Base-by-base conservation (phyloP, 2,329 filamentous ascomycete genomes). In the Purpureocillium takamizusanense region DNA sequence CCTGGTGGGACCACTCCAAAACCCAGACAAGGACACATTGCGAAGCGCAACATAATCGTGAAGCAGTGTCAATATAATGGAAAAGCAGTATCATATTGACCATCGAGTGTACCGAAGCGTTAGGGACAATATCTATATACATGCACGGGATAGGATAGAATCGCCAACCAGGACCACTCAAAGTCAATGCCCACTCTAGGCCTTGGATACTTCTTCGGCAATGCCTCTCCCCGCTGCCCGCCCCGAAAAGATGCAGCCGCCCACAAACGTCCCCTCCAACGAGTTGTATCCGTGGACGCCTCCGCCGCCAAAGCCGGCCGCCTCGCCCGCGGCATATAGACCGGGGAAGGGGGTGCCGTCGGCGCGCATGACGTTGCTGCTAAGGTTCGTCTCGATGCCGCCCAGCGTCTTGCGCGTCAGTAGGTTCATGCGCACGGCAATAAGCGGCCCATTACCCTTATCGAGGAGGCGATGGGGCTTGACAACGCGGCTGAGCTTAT, bases 211-310 rank as follows among this genome's bases (percentile, higher is more conserved):
- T 45, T 76, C 71, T 4, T 69, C 65, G 0, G 67, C 72, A 47
- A 80, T 70, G 1, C 67, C 73, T 9, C 67, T 59, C 0, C 76
- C 76, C 0, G 75, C 76, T 1, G 69, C 69, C 5, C 74, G 57
- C 0, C 76, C 76, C 0, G 75, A 78, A 47, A 80, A 80, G 46
- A 80, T 78, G 42, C 76, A 80, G 1, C 76, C 76, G 12, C 76
- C 76, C 4, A 80, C 47, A 49, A 80, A 80, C 0, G 76, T 79
- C 1, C 76, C 76, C 53, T 80, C 76, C 28, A 80, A 67, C 2
- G 76, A 72, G 46, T 64, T 76, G 47, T 80, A 79, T 0, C 76
- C 76, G 46, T 80, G 76, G 1, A 79, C 71, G 13, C 76, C 76
- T 2, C 76, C 76, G 2, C 76, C 76, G 0, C 76, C 76, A 41